Base-by-base conservation (phyloP, 768 basidiomycete genomes). In the Cubamyces sp. region DNA sequence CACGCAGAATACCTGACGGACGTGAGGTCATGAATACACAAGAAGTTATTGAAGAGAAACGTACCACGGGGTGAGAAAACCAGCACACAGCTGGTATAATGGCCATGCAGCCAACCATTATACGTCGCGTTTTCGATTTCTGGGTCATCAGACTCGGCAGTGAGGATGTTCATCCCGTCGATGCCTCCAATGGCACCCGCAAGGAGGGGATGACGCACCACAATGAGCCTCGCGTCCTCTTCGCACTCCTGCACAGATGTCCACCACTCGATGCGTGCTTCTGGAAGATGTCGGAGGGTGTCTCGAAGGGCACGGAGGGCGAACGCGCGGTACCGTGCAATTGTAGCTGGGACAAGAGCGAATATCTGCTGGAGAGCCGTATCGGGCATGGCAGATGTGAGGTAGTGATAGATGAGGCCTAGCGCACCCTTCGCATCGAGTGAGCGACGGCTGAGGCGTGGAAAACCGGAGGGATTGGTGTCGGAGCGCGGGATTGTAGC, bases 121-220 rank as follows among this genome's bases (percentile, higher is more conserved):
- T 75, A 82, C 11, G 77, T 81, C 7, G 76, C 73, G 68, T 83
- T 83, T 65, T 82, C 78, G 25, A 81, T 71, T 2, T 78, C 75
- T 0, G 66, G 60, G 68, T 82, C 77, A 40, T 70, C 67, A 0
- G 76, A 77, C 8, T 70, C 72, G 57, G 79, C 72, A 0, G 74
- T 71, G 2, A 71, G 68, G 18, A 82, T 66, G 49, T 77, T 78
- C 0, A 80, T 62, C 0, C 81, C 78, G 74, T 81, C 77, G 14
- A 82, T 77, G 19, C 69, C 74, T 4, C 71, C 77, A 69, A 81
- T 81, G 6, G 77, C 78, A 2, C 78, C 77, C 18, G 21, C 42
- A 6, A 82, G 71, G 14, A 74, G 65, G 0, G 66, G 54, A 66
- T 78, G 76, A 2, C 66, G 60, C 4, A 46, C 66, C 18, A 42